These are phyloP conservation scores for Fusarium abutilonis DNA, from an alignment of 2,329 filamentous ascomycete genomes.

Conservation along the genomic window DNA sequence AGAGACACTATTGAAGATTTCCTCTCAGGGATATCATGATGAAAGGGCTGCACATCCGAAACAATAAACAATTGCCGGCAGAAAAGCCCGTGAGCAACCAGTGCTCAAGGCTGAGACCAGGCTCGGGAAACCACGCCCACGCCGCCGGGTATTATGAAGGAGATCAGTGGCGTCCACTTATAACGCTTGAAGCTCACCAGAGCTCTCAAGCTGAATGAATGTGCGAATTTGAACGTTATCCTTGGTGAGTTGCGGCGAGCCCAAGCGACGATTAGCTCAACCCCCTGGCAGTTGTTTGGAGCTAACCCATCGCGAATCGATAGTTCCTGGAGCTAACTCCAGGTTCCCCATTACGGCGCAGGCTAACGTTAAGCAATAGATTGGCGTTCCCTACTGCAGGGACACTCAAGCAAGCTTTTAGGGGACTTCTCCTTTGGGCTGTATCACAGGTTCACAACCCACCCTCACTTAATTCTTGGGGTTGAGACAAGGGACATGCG, in stretches of 20 bases:
- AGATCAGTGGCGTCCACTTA: slow-evolving; percentile 30
- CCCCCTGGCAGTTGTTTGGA: slow-evolving; percentile 1
- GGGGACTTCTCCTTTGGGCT: slow-evolving; percentile 20
- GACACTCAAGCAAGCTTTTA: slow-evolving; percentile 20
- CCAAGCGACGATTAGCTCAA: slow-evolving; percentile 19
- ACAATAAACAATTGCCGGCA: slow-evolving; percentile 11
- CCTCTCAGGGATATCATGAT: not conserved
- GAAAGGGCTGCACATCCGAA: slow-evolving; percentile 13
- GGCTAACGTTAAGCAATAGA: not conserved
- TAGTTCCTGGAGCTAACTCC: slow-evolving; percentile 39
- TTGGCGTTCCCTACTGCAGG: slow-evolving; percentile 32
- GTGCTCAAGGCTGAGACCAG: slow-evolving; percentile 2
- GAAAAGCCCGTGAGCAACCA: slow-evolving; percentile 1
- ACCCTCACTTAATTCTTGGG: slow-evolving; percentile 9
- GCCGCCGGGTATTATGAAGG: slow-evolving; percentile 12
- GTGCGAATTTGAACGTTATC: slow-evolving; percentile 21
- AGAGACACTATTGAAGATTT: slow-evolving; percentile 17
- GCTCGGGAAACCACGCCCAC: slow-evolving; percentile 3
- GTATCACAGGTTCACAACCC: slow-evolving; percentile 7
- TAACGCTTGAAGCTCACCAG: not conserved
- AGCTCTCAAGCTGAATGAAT: slow-evolving; percentile 13
- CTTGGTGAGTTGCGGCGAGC: not conserved
- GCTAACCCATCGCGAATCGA: slow-evolving; percentile 31
- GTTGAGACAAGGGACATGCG: slow-evolving; percentile 29
- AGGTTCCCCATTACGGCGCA: slow-evolving; percentile 8